phyloP scores from a whole-genome alignment of 148 eudicot genomes.

The Pouteria glomerata region DNA sequence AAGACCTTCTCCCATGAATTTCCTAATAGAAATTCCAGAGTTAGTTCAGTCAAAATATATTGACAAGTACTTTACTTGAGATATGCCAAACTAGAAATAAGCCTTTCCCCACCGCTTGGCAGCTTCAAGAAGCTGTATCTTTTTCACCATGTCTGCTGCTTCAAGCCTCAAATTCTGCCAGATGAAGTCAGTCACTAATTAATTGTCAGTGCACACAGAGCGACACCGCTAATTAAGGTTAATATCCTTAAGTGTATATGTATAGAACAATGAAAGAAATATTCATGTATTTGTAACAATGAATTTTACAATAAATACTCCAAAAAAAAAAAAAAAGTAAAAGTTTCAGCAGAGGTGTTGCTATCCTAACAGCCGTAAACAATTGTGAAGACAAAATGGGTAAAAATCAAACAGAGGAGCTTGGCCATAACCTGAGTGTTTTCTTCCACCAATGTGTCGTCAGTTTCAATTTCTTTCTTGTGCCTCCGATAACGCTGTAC shows the following conservation, averaged over 20 bases:
- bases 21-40: conserved; percentile 29
- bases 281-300: too few relatives aligned
- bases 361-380: too few relatives aligned
- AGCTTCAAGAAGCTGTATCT: conserved; percentile 60
- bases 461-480: conserved; percentile 44
- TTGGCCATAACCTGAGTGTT: conserved; percentile 39
- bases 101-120: conserved; percentile 53
- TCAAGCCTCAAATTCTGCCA: conserved; percentile 70
- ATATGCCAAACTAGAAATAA: neutral
- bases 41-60: neutral
- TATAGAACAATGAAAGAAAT: too few relatives aligned
- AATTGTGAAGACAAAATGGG: too few relatives aligned
- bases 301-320: too few relatives aligned
- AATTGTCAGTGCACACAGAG: too few relatives aligned
- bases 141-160: conserved; percentile 57
- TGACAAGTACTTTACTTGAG: too few relatives aligned
- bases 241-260: too few relatives aligned
- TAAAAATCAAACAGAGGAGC: neutral
- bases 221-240: too few relatives aligned
- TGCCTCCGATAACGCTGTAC: conserved; percentile 64
- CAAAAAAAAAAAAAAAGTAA: too few relatives aligned
- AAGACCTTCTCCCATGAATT: conserved; percentile 71
- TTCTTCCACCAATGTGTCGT: conserved; percentile 36
- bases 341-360: too few relatives aligned
- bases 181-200: neutral